Base-by-base conservation (phyloP, 208 protist genomes). In the Crithidia fasciculata region DNA sequence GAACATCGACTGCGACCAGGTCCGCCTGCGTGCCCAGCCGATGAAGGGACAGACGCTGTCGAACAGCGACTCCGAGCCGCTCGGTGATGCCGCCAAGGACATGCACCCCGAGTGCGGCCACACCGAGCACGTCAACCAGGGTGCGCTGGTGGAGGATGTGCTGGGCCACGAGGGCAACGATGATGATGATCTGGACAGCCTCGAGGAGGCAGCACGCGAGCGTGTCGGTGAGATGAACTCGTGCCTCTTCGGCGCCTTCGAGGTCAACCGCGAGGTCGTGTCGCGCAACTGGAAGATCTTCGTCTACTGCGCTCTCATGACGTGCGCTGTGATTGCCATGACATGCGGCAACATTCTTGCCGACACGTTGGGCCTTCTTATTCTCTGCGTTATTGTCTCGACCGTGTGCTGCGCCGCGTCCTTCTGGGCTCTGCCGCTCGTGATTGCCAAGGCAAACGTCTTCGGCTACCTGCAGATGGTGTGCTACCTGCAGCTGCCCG, bases 361-460 rank as follows among this genome's bases (percentile, higher is more conserved):
- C 45, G 65, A 57, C 37, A 83, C 45, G 44, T 45, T 74, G n/a
- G 65, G 69, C 0, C 40, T 79, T 4, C 64, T 89, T 5, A 69
- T 76, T 44, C 64, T 81, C 15, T 73, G 61, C 70, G 54, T 74
- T 0, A 58, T 75, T 10, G 73, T 83, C 37, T 78, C 78, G 12
- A 49, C 74, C 52, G 59, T 82, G 60, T 75, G 83, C 50, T 82
- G 75, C 45, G 63, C 40, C 4, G 44, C 74, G 43, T 80, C 68
- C 19, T 90, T 90, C 76, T 85, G 64, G 67, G 76, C 80, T 7
- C 67, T 93, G 44, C 79, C 83, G 18, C 54, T 65, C 4, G 54
- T 86, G 15, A 84, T 89, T 41, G 86, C 83, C 19, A 88, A 88
- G 61, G 82, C 75, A 12, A 90, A 88, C 53, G 44, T 90, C 37